These are phyloP conservation scores for Candida berthetii DNA, from an alignment of 805 yeast genomes.

Conservation along the genomic window DNA sequence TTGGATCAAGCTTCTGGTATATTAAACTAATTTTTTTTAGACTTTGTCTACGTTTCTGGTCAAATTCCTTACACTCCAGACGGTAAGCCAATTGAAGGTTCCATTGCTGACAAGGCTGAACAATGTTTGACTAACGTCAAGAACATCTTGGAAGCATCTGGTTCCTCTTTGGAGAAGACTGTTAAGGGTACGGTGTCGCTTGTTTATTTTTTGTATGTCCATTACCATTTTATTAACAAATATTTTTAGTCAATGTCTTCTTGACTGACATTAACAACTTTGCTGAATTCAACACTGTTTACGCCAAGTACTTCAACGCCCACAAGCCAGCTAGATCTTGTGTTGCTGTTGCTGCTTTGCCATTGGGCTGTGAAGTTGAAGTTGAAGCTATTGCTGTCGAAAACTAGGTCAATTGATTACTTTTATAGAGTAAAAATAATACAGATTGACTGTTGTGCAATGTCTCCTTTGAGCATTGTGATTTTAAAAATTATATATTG, in stretches of 20 bases:
- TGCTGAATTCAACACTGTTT: conserved; percentile 79
- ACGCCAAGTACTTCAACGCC: conserved; percentile 64
- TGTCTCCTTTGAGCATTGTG: too few species aligned
- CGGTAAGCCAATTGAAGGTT: conserved; percentile 71
- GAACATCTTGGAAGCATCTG: conserved; percentile 76
- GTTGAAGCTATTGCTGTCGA: conserved; percentile 90
- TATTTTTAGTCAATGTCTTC: conserved; percentile 54
- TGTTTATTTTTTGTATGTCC: background rate
- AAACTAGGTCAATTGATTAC: conserved; percentile 19
- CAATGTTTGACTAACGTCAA: conserved; percentile 64
- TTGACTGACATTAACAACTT: conserved; percentile 88
- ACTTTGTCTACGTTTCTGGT: conserved; percentile 88
- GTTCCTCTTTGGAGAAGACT: conserved; percentile 75
- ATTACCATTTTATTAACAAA: conserved; percentile 6
- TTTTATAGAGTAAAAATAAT: too few species aligned
- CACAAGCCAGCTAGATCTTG: conserved; percentile 97
- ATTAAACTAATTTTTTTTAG: conserved; percentile 24
- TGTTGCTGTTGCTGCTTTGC: conserved; percentile 89
- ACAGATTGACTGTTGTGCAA: too few species aligned
- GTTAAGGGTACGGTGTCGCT: conserved; percentile 53
- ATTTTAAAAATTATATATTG: too few species aligned
- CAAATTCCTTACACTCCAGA: conserved; percentile 89
- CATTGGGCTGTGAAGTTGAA: conserved; percentile 83
- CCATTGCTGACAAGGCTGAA: conserved; percentile 72
- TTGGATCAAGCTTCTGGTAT: background rate